phyloP scores from a whole-genome alignment of 805 yeast species.

The Teunomyces tritomae region DNA sequence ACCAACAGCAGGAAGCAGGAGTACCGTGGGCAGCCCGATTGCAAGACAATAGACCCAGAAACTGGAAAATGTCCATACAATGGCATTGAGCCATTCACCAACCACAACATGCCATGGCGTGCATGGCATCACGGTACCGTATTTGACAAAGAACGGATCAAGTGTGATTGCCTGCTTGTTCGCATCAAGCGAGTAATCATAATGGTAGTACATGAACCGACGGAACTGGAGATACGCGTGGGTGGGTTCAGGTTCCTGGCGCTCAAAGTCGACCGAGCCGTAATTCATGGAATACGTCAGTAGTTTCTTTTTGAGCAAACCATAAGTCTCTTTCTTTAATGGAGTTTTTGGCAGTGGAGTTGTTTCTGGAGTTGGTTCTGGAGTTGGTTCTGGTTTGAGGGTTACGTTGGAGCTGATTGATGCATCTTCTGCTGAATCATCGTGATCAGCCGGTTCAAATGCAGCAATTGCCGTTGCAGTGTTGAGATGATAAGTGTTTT shows the following conservation, averaged over 20 bases:
- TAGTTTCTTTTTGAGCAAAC: conserved; percentile 15
- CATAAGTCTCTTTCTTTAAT: conserved; percentile 6
- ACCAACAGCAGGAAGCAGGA: not conserved
- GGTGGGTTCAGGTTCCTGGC: not conserved
- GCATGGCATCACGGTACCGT: conserved; percentile 17
- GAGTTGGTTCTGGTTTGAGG: not conserved
- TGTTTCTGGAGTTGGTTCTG: not conserved
- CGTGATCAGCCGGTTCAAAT: conserved; percentile 12
- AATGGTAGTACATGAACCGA: conserved; percentile 18
- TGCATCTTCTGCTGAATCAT: conserved; percentile 4
- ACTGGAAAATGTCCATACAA: conserved; percentile 17
- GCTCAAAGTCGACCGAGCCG: conserved; percentile 7
- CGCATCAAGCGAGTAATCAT: conserved; percentile 20
- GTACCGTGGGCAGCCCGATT: not conserved
- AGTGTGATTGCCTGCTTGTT: conserved; percentile 17
- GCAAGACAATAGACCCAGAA: conserved; percentile 7
- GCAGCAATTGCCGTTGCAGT: conserved; percentile 25
- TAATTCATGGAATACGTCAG: conserved; percentile 19
- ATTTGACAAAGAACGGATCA: conserved; percentile 25
- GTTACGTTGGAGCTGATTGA: not conserved
- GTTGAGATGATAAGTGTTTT: conserved; percentile 35
- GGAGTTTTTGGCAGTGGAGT: not conserved
- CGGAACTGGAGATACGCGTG: conserved; percentile 8
- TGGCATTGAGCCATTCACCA: conserved; percentile 9
- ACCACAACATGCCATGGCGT: conserved; percentile 10